Percentiles rank a stretch among this genome's conserved stretches.
Evolutionary conservation across 2,329 filamentous ascomycete genomes (phyloP).

Genomic region (Cercospora sojina): DNA sequence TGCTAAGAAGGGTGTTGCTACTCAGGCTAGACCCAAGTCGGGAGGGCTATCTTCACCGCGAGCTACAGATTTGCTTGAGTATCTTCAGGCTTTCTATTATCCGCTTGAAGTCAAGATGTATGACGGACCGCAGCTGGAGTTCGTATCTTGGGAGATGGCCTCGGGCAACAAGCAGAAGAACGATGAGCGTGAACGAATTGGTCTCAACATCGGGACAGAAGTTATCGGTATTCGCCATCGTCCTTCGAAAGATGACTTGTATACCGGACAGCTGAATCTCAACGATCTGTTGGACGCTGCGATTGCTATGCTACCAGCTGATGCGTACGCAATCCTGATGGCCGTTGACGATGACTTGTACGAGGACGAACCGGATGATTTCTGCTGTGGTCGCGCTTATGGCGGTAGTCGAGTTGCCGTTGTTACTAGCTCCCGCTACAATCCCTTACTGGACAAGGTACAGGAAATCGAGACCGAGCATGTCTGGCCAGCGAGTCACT

Average conservation of each 20-base stretch:
- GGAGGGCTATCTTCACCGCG: background rate
- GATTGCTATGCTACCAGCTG: conserved; percentile 53
- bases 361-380: conserved; percentile 65
- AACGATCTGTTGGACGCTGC: conserved; percentile 61
- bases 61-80: conserved; percentile 40
- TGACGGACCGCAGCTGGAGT: conserved; percentile 42
- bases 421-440: conserved; percentile 62
- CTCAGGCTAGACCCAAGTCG: background rate
- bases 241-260: conserved; percentile 48
- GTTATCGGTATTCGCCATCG: conserved; percentile 55
- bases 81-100: conserved; percentile 55
- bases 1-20: background rate
- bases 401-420: conserved; percentile 62
- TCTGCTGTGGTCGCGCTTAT: conserved; percentile 66
- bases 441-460: conserved; percentile 48
- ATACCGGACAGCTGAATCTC: conserved; percentile 57
- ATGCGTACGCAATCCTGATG: conserved; percentile 61
- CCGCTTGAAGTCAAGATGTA: conserved; percentile 53
- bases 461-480: conserved; percentile 53
- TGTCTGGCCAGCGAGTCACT: conserved; percentile 66
- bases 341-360: conserved; percentile 63
- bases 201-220: conserved; percentile 43
- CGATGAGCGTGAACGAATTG: conserved; percentile 39
- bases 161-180: background rate
- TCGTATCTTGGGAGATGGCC: conserved; percentile 50